Evolutionary conservation across 805 yeast species (phyloP).

Genomic region (Jamesozyma jinghongensis): DNA sequence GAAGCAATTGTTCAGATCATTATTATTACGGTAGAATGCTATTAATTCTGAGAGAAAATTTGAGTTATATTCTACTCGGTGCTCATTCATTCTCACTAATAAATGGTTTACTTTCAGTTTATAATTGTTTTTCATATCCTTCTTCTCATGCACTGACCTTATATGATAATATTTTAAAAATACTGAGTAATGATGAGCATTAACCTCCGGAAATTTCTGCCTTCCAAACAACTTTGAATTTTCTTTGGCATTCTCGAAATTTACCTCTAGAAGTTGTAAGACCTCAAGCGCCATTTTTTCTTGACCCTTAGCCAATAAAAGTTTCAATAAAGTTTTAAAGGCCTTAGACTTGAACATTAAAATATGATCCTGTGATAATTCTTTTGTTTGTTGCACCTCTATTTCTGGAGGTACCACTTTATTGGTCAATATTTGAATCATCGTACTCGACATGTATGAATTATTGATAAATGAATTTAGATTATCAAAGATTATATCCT

Average conservation of each 20-base stretch:
- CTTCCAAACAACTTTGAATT: slow-evolving; percentile 3
- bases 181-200: slow-evolving; percentile 35
- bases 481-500: slow-evolving; percentile 16
- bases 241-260: slow-evolving; percentile 1
- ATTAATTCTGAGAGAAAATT: slow-evolving; percentile 34
- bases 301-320: slow-evolving; percentile 17
- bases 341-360: slow-evolving; percentile 5
- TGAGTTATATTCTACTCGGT: slow-evolving; percentile 28
- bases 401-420: slow-evolving; percentile 10
- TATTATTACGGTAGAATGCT: slow-evolving; percentile 23
- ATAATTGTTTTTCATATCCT: slow-evolving; percentile 13
- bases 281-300: slow-evolving; percentile 28
- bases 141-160: slow-evolving; percentile 1
- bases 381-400: neutral
- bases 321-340: slow-evolving; percentile 22
- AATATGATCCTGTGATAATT: slow-evolving; percentile 6
- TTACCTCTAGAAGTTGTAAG: slow-evolving; percentile 28
- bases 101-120: slow-evolving; percentile 1
- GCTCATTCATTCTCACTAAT: slow-evolving; percentile 20
- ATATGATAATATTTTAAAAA: slow-evolving; percentile 30
- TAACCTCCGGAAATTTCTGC: slow-evolving; percentile 31
- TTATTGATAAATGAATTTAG: slow-evolving; percentile 12
- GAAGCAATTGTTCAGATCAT: slow-evolving; percentile 27
- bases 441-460: slow-evolving; percentile 8
- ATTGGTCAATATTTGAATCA: slow-evolving; percentile 7